phyloP scores from a whole-genome alignment of 257 asterid genomes.

The Anisodus tanguticus region DNA sequence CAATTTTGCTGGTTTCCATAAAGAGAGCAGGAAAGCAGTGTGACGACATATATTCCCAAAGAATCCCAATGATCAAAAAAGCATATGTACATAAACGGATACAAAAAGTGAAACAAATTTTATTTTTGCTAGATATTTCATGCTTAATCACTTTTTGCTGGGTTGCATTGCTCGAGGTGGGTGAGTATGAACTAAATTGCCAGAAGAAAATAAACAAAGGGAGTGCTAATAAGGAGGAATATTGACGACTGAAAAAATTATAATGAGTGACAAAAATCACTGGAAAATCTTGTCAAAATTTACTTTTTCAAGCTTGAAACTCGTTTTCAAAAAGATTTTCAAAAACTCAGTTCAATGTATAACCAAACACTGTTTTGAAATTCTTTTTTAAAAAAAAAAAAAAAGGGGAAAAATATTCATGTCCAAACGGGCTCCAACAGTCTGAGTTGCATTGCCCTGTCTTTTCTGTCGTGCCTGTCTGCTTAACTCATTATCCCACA shows the following conservation, averaged over 20 bases:
- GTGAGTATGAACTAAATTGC: background rate
- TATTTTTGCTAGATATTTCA: background rate
- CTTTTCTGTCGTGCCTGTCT: too few relatives aligned
- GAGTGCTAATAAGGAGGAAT: background rate
- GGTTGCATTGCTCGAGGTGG: background rate
- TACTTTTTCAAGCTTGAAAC: too few relatives aligned
- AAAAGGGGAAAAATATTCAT: too few relatives aligned
- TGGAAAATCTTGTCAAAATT: too few relatives aligned
- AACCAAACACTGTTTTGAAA: too few relatives aligned
- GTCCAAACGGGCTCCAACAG: too few relatives aligned
- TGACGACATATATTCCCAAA: background rate
- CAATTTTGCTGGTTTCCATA: background rate
- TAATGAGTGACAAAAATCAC: too few relatives aligned
- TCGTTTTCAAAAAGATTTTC: too few relatives aligned
- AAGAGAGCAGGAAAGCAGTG: background rate
- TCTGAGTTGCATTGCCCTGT: too few relatives aligned
- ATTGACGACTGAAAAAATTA: background rate
- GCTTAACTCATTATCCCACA: background rate
- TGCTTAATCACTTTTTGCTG: background rate
- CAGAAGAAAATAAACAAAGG: background rate
- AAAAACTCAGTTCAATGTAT: too few relatives aligned
- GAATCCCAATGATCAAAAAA: background rate
- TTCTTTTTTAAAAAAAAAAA: too few relatives aligned
- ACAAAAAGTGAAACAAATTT: background rate
- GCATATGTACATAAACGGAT: background rate